Evolutionary conservation across 1,284 basidiomycete genomes (phyloP).

Genomic region (Abortiporus biennis): DNA sequence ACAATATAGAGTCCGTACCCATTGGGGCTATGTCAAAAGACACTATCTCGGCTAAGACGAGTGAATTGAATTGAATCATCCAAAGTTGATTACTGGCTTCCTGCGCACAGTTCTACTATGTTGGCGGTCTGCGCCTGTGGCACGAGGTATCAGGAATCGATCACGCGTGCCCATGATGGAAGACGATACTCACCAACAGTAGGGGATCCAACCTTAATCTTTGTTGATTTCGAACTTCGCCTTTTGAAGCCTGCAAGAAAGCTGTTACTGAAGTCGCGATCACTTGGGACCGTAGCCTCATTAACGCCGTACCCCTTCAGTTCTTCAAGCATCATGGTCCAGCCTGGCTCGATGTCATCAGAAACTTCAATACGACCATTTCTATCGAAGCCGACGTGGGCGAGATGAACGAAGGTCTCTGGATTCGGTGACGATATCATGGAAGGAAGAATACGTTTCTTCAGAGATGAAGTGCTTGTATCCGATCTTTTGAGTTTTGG

Average conservation of each 20-base stretch:
- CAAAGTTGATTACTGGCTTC: constrained; percentile 16
- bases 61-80: too few relatives aligned
- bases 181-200: too few relatives aligned
- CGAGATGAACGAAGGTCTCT: constrained; percentile 80
- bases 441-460: constrained; percentile 39
- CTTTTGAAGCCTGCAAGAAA: constrained; percentile 41
- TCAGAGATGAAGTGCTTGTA: not conserved
- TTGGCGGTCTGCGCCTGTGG: constrained; percentile 6
- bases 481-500: too few relatives aligned
- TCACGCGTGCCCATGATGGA: too few relatives aligned
- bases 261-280: constrained; percentile 64
- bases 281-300: constrained; percentile 46
- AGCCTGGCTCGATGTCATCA: constrained; percentile 71
- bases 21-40: too few relatives aligned
- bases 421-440: constrained; percentile 72
- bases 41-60: too few relatives aligned
- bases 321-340: constrained; percentile 64
- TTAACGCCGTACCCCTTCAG: constrained; percentile 56
- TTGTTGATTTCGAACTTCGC: constrained; percentile 7
- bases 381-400: constrained; percentile 78
- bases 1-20: too few relatives aligned
- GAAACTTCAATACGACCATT: constrained; percentile 67
- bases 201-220: too few relatives aligned
- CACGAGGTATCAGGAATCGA: too few relatives aligned
- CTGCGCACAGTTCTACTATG: constrained; percentile 14